Evolutionary conservation across 129 eudicot genomes (phyloP).

Genomic region (Lonicera japonica): DNA sequence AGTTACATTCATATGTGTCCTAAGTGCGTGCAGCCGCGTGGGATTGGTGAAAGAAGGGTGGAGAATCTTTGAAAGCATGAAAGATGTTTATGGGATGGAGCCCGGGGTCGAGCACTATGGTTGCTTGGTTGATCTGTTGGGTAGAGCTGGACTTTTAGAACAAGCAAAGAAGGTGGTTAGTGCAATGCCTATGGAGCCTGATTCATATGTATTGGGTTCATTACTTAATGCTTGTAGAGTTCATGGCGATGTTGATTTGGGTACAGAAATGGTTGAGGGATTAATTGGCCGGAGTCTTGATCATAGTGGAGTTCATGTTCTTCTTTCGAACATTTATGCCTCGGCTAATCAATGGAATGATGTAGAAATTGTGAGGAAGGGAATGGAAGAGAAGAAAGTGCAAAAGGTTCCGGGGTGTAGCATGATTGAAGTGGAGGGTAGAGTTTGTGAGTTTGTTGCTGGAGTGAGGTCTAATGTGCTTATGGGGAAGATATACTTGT

Average conservation of each 20-base stretch:
- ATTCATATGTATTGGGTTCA: constrained; percentile 60
- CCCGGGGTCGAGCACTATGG: constrained; percentile 62
- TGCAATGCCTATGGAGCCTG: constrained; percentile 64
- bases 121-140: constrained; percentile 68
- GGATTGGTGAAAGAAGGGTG: constrained; percentile 62
- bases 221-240: constrained; percentile 56
- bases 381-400: constrained; percentile 49
- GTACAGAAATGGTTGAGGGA: constrained; percentile 33
- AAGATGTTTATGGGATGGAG: constrained; percentile 33
- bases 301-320: constrained; percentile 54
- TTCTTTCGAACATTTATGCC: constrained; percentile 75
- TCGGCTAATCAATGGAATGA: constrained; percentile 51
- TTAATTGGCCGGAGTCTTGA: constrained; percentile 33
- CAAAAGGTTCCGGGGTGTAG: constrained; percentile 66
- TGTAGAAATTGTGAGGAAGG: constrained; percentile 53
- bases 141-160: constrained; percentile 57
- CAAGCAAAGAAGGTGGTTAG: constrained; percentile 42
- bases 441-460: constrained; percentile 44
- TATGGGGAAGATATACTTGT: constrained; percentile 22
- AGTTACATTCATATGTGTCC: constrained; percentile 47
- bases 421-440: constrained; percentile 50
- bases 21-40: constrained; percentile 57
- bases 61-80: constrained; percentile 46
- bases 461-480: constrained; percentile 31
- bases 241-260: constrained; percentile 50